phyloP scores from a whole-genome alignment of 1,284 basidiomycete genomes.

The Cryptococcus maquisensis region DNA sequence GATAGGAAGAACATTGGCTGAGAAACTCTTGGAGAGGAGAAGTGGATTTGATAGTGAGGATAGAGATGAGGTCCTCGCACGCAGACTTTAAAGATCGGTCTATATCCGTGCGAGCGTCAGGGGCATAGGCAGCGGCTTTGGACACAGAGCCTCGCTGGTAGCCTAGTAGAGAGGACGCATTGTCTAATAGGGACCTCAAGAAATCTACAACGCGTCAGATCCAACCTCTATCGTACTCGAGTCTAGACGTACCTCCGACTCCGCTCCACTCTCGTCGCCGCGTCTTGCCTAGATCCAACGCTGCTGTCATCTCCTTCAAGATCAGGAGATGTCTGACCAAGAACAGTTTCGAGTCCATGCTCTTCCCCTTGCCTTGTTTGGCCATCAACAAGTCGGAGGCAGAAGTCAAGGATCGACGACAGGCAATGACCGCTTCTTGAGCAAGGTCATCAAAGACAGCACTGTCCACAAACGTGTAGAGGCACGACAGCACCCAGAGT shows the following conservation, averaged over 20 bases:
- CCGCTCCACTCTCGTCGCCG: slow-evolving; percentile 48
- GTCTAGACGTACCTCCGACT: slow-evolving; percentile 44
- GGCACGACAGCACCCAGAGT: slow-evolving; percentile 78
- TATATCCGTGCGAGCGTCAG: slow-evolving; percentile 61
- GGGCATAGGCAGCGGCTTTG: slow-evolving; percentile 24
- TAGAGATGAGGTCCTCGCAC: slow-evolving; percentile 73
- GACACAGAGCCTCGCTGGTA: slow-evolving; percentile 26
- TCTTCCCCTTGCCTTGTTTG: slow-evolving; percentile 51
- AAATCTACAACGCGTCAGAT: slow-evolving; percentile 55
- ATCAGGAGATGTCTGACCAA: slow-evolving; percentile 84
- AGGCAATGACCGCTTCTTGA: slow-evolving; percentile 78
- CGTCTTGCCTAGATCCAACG: slow-evolving; percentile 53
- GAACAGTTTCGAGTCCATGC: slow-evolving; percentile 74
- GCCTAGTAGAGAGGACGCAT: slow-evolving; percentile 63
- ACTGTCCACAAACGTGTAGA: slow-evolving; percentile 83
- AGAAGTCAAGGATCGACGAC: slow-evolving; percentile 68
- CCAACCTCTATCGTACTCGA: not conserved
- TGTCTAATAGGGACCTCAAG: slow-evolving; percentile 65
- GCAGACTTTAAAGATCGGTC: slow-evolving; percentile 74
- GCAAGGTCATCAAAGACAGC: slow-evolving; percentile 91
- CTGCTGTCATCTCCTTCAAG: slow-evolving; percentile 78
- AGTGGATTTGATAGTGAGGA: slow-evolving; percentile 56
- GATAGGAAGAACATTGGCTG: slow-evolving; percentile 51
- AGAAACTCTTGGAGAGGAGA: slow-evolving; percentile 61
- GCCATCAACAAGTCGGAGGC: slow-evolving; percentile 63